These are phyloP conservation scores for Meyerozyma carpophila DNA, from an alignment of 1,139 yeast genomes.

Conservation along the genomic window DNA sequence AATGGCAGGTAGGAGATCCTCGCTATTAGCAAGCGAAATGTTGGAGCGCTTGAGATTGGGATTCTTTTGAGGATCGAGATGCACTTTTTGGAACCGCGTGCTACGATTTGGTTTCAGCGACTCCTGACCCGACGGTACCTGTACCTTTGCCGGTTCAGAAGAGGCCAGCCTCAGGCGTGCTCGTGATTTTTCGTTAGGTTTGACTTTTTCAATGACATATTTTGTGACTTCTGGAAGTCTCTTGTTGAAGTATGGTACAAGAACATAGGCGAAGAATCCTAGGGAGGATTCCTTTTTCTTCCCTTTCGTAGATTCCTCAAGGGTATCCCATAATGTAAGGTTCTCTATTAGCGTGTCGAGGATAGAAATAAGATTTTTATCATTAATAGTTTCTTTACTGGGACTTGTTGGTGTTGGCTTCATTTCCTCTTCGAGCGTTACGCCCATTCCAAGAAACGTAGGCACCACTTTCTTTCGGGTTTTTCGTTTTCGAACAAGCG, in stretches of 20 bases:
- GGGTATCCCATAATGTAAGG: slow-evolving; percentile 50
- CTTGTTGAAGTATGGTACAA: slow-evolving; percentile 50
- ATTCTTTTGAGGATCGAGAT: slow-evolving; percentile 11
- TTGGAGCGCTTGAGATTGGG: slow-evolving; percentile 14
- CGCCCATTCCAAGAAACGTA: slow-evolving; percentile 40
- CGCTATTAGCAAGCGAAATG: slow-evolving; percentile 7
- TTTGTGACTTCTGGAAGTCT: slow-evolving; percentile 43
- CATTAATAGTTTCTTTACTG: neutral
- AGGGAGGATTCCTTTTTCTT: slow-evolving; percentile 29
- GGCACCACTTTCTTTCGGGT: slow-evolving; percentile 27
- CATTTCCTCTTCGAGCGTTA: slow-evolving; percentile 8
- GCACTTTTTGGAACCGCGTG: slow-evolving; percentile 14
- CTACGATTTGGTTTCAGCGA: neutral
- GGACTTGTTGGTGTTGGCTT: neutral
- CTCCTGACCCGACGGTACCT: neutral
- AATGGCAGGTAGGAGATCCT: slow-evolving; percentile 25
- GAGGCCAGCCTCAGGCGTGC: neutral
- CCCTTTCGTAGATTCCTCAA: slow-evolving; percentile 28
- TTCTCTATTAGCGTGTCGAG: slow-evolving; percentile 48
- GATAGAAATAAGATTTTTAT: slow-evolving; percentile 12
- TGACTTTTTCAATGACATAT: slow-evolving; percentile 44
- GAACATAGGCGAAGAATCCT: slow-evolving; percentile 50
- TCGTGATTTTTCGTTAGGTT: slow-evolving; percentile 18
- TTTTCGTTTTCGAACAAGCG: slow-evolving; percentile 32
- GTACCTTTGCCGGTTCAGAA: neutral